A percentile compares a stretch with the other conserved stretches of the same genome.
Evolutionary conservation across 352 stramenopile species (phyloP).

Genomic region (Phytophthora fragariaefolia): DNA sequence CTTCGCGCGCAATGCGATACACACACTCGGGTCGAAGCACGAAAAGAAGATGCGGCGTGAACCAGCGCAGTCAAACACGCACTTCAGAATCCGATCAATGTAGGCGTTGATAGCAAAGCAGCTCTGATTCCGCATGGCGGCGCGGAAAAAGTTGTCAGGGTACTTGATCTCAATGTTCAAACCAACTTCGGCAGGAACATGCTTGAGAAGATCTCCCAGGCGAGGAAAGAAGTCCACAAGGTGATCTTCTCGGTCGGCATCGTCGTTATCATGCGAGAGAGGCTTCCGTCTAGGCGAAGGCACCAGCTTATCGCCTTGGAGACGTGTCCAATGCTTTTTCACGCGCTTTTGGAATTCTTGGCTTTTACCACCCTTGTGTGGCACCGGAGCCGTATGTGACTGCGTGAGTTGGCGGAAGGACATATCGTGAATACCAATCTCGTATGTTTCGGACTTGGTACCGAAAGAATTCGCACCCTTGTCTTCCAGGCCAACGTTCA

Average conservation of each 20-base stretch:
- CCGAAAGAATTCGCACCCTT: constrained; percentile 49
- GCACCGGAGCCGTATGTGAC: constrained; percentile 50
- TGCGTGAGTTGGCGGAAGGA: constrained; percentile 66
- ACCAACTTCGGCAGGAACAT: constrained; percentile 75
- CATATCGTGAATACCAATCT: constrained; percentile 78
- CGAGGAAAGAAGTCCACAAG: constrained; percentile 76
- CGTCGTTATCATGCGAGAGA: constrained; percentile 10
- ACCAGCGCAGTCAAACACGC: constrained; percentile 71
- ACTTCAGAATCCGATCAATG: constrained; percentile 71
- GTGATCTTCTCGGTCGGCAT: constrained; percentile 46
- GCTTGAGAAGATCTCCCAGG: constrained; percentile 69
- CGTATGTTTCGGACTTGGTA: constrained; percentile 58
- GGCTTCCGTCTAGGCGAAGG: constrained; percentile 12
- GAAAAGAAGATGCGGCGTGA: constrained; percentile 81
- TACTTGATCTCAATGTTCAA: constrained; percentile 90
- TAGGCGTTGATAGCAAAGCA: constrained; percentile 82
- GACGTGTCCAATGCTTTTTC: constrained; percentile 72
- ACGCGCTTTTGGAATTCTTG: constrained; percentile 55
- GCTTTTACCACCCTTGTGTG: constrained; percentile 38
- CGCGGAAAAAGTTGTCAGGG: constrained; percentile 55
- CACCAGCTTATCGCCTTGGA: constrained; percentile 41
- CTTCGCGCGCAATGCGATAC: constrained; percentile 71
- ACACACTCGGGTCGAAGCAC: constrained; percentile 79
- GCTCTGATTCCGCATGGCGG: constrained; percentile 48
- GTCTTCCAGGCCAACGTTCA: constrained; percentile 74